A percentile compares a stretch with the other conserved stretches of the same genome.
These are phyloP conservation scores for Cyclotella distinguenda DNA, from an alignment of 108 stramenopile species.

Conservation along the genomic window DNA sequence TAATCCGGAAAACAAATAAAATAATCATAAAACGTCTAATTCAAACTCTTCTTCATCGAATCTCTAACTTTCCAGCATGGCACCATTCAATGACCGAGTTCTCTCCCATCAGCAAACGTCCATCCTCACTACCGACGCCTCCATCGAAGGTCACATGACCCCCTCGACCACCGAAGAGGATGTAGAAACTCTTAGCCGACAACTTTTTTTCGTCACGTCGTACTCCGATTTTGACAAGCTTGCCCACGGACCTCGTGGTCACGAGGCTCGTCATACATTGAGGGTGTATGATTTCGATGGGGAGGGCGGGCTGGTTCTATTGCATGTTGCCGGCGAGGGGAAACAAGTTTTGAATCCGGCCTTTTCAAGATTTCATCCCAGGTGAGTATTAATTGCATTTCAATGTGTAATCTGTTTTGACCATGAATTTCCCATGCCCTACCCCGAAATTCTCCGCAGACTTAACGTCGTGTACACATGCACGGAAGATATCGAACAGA, in stretches of 20 bases:
- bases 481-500: slow-evolving; percentile 90
- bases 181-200: slow-evolving; percentile 26
- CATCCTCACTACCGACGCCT: slow-evolving; percentile 20
- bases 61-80: no score
- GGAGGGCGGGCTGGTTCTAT: slow-evolving; percentile 81
- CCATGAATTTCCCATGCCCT: not conserved
- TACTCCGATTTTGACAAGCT: slow-evolving; percentile 81
- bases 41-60: no score
- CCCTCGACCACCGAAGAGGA: slow-evolving; percentile 13
- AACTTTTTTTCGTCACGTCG: slow-evolving; percentile 75
- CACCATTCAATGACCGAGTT: no score
- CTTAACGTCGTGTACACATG: slow-evolving; percentile 94
- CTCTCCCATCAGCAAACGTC: slow-evolving; percentile 15
- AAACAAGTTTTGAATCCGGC: slow-evolving; percentile 88
- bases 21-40: no score
- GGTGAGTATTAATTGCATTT: slow-evolving; percentile 14
- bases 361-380: slow-evolving; percentile 89
- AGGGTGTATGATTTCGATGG: slow-evolving; percentile 84
- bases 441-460: not conserved
- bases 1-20: no score
- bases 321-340: slow-evolving; percentile 76
- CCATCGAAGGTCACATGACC: slow-evolving; percentile 5
- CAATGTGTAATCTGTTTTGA: not conserved
- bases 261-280: slow-evolving; percentile 67
- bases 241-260: slow-evolving; percentile 92